These are phyloP conservation scores for Stipa capillata DNA, from an alignment of 176 grass and related monocot species.

Conservation along the genomic window DNA sequence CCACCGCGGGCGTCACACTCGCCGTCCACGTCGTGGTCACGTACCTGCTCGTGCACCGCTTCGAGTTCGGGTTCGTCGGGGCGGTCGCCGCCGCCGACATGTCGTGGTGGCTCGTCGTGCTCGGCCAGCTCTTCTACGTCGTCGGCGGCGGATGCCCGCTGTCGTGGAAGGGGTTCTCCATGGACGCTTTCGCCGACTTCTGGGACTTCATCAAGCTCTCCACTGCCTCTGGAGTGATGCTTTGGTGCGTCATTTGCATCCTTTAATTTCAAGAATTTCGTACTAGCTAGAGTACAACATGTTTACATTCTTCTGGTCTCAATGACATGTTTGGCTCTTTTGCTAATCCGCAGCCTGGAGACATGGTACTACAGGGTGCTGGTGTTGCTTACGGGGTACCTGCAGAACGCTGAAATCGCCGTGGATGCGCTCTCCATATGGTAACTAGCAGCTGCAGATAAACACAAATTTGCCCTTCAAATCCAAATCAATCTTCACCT, in stretches of 20 bases:
- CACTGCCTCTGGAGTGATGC: constrained; percentile 48
- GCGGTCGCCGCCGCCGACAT: constrained; percentile 23
- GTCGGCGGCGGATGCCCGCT: constrained; percentile 33
- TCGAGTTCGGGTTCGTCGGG: background rate
- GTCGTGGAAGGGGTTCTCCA: constrained; percentile 45
- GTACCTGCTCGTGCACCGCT: constrained; percentile 24
- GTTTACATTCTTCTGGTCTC: background rate
- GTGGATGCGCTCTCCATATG: constrained; percentile 73
- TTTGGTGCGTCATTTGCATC: constrained; percentile 38
- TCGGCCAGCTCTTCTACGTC: constrained; percentile 27
- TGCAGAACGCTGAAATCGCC: constrained; percentile 60
- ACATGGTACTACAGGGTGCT: constrained; percentile 68
- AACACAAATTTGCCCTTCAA: background rate
- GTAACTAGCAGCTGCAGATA: constrained; percentile 23
- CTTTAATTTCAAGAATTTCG: background rate
- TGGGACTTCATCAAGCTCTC: constrained; percentile 58
- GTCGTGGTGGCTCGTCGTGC: constrained; percentile 44
- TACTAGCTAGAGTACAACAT: background rate
- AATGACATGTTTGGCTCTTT: background rate
- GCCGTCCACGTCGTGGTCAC: constrained; percentile 33
- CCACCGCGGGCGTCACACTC: constrained; percentile 4
- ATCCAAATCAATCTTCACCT: background rate
- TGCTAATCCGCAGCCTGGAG: constrained; percentile 47
- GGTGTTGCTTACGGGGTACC: constrained; percentile 59
- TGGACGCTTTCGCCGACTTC: constrained; percentile 53